Base-by-base conservation (phyloP, 2,329 filamentous ascomycete species). In the Diplodia scrobiculata region DNA sequence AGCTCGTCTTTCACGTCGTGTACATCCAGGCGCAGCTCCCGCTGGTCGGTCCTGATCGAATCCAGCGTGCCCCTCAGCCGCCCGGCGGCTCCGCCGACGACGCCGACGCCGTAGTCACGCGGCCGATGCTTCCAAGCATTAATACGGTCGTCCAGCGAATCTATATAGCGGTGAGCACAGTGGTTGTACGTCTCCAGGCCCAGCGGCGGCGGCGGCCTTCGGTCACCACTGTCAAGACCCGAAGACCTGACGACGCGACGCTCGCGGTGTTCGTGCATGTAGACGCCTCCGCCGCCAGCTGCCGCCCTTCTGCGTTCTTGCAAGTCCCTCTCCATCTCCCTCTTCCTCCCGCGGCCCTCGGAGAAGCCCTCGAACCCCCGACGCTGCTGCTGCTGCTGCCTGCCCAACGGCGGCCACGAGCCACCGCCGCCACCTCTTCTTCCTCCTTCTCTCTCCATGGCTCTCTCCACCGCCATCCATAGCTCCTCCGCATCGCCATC, bases 21-120 rank as follows among this genome's bases (percentile, higher is more conserved):
- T 14, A 65, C 25, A 25, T 65, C 62, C 32, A 34, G 38, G 13
- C 62, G 51, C 51, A 65, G 29, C 17, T 65, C 50, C n/a, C 62
- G 62, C 36, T 65, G 62, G 13, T 65, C 62, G 10, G 32, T 14
- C 17, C 29, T 53, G 34, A 65, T 53, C 17, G 38, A 45, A 11
- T 41, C 25, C 62, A 65, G 21, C 13, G 62, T 34, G 29, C 51
- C 36, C 17, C 50, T 34, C n/a, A 54, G 9, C 3, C 62, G 36
- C 3, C 5, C 19, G 25, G 25, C 59, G 25, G 25, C 59, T 19
- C 62, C 21, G 2, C 34, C 60, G 13, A 17, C 13, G 3, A 52
- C n/a, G 2, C 32, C 52, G 5, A 19, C 47, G n/a, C 54, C 25
- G 29, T 47, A 59, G 21, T 38, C 38, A 19, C 54, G 54, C 25